phyloP scores from a whole-genome alignment of 306 rosid species.

The Parietaria judaica region DNA sequence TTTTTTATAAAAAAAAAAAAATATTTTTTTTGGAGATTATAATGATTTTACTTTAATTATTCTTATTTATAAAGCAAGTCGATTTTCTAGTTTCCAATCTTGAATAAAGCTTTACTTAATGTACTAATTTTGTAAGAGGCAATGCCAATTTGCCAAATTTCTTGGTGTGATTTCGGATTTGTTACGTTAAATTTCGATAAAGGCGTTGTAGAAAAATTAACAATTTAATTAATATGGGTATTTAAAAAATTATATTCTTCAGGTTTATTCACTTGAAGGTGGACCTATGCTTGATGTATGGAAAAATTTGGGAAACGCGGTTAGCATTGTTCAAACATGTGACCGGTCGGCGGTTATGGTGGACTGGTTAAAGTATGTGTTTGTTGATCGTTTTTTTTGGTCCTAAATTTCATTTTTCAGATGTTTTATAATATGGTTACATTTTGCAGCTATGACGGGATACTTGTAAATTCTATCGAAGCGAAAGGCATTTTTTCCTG shows the following conservation, averaged over 20 bases:
- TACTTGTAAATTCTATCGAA: slow-evolving; percentile 67
- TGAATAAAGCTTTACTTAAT: slow-evolving; percentile 1
- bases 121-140: neutral
- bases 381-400: neutral
- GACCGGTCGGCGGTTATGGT: slow-evolving; percentile 37
- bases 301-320: slow-evolving; percentile 56
- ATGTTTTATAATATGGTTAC: slow-evolving; percentile 1
- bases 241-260: slow-evolving; percentile 18
- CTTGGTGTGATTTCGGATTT: neutral
- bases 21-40: neutral
- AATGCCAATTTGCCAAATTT: neutral
- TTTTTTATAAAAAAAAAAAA: too few relatives aligned
- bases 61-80: neutral
- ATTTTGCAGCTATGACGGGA: slow-evolving; percentile 76
- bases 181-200: neutral
- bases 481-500: slow-evolving; percentile 75
- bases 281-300: slow-evolving; percentile 65
- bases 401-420: too few relatives aligned
- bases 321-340: slow-evolving; percentile 48
- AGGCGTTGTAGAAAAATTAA: neutral
- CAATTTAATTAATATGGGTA: neutral
- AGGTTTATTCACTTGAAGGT: slow-evolving; percentile 81
- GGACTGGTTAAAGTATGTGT: slow-evolving; percentile 85
- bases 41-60: neutral
- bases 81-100: neutral